Conservation (phyloP, 257 asterid species). For the Scutellaria baicalensis region DNA sequence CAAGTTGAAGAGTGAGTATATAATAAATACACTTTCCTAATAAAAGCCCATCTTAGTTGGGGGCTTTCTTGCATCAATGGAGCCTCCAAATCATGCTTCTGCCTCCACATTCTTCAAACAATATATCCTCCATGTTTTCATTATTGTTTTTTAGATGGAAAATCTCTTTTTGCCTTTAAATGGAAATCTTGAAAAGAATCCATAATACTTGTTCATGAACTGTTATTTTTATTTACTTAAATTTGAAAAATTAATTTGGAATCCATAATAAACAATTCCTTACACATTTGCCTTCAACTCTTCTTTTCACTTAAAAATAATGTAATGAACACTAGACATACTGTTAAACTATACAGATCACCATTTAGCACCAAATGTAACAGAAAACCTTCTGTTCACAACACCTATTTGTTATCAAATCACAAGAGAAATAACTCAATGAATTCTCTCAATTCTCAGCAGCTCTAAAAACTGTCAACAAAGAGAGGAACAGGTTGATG, state of each 20-base stretch:
- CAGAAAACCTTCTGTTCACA: background rate
- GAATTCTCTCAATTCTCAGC: constrained; percentile 19
- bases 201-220: no score
- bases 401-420: no score
- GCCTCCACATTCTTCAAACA: constrained; percentile 9
- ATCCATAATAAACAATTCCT: no score
- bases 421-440: background rate
- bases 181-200: no score
- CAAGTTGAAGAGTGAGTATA: constrained; percentile 35
- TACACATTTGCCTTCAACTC: no score
- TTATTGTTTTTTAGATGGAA: no score
- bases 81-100: constrained; percentile 46
- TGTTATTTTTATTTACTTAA: no score
- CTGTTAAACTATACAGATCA: background rate
- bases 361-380: background rate
- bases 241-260: no score
- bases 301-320: background rate
- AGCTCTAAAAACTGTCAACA: constrained; percentile 33
- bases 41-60: constrained; percentile 51
- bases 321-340: background rate
- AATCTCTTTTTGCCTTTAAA: no score
- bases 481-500: constrained; percentile 40
- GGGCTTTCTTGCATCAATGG: constrained; percentile 53
- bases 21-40: constrained; percentile 53
- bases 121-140: no score